A percentile compares a stretch with the other conserved stretches of the same genome.
These are phyloP conservation scores for Sporothrix luriei DNA, from an alignment of 2,329 filamentous ascomycete species.

Conservation along the genomic window DNA sequence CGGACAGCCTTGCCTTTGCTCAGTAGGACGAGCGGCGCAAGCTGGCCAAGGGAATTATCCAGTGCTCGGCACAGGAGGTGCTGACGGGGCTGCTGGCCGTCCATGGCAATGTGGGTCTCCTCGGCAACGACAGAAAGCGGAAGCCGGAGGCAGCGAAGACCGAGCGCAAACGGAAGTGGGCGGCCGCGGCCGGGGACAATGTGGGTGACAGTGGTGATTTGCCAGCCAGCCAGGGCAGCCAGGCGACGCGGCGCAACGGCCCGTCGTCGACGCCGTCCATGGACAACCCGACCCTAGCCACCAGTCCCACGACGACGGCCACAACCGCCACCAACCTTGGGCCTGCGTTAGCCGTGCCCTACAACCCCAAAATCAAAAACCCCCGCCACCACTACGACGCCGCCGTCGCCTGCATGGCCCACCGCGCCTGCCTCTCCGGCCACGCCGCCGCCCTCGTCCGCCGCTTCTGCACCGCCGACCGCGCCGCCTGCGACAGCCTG, in stretches of 20 bases:
- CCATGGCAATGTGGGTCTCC: not conserved
- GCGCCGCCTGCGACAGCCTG: slow-evolving; percentile 31
- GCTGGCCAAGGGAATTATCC: slow-evolving; percentile 32
- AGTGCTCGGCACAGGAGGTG: slow-evolving; percentile 26
- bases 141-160: not conserved
- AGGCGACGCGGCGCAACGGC: not conserved
- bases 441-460: slow-evolving; percentile 29
- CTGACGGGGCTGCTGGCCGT: not conserved
- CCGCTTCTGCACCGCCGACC: slow-evolving; percentile 30
- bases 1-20: slow-evolving; percentile 23
- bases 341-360: not conserved
- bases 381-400: slow-evolving; percentile 32
- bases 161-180: not conserved
- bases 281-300: too few species aligned
- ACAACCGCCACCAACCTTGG: too few species aligned
- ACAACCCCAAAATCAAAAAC: slow-evolving; percentile 24
- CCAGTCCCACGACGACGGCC: too few species aligned
- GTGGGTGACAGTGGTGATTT: not conserved
- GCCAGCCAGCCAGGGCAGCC: not conserved
- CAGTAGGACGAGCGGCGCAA: slow-evolving; percentile 33
- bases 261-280: too few species aligned
- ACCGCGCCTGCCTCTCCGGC: slow-evolving; percentile 28
- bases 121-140: not conserved
- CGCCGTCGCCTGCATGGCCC: slow-evolving; percentile 30
- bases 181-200: not conserved